Percentiles rank a stretch among this genome's conserved stretches.
Conservation (phyloP, 2,329 filamentous ascomycete genomes). For the Fusarium sp. region DNA sequence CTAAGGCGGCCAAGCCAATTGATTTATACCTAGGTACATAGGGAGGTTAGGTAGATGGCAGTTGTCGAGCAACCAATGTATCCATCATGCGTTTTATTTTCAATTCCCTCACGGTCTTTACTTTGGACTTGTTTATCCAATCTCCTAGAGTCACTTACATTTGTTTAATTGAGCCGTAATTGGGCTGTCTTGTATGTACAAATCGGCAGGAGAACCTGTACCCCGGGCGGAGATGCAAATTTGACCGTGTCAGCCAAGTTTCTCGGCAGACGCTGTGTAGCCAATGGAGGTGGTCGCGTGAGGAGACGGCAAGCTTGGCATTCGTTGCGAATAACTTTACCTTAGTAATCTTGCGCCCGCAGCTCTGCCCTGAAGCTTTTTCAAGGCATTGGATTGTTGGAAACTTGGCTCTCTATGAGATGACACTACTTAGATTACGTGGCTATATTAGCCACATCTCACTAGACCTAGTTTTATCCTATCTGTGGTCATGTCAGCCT, state of each 20-base stretch:
- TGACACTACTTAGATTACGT: too few species aligned
- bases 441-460: too few species aligned
- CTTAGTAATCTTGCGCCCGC: background rate
- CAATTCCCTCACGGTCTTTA: background rate
- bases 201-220: background rate
- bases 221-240: constrained; percentile 4
- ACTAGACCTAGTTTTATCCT: too few species aligned
- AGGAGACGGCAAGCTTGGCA: constrained; percentile 2
- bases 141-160: background rate
- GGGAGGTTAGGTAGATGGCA: too few species aligned
- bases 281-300: constrained; percentile 23
- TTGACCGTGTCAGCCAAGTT: constrained; percentile 7
- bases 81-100: too few species aligned
- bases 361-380: background rate
- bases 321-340: background rate
- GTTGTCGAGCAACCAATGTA: too few species aligned
- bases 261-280: background rate
- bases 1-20: background rate
- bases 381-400: background rate
- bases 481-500: too few species aligned
- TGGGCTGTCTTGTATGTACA: too few species aligned
- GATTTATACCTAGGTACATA: too few species aligned
- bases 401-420: background rate
- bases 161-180: too few species aligned
- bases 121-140: background rate